Percentiles rank a stretch among this genome's conserved stretches.
These are phyloP conservation scores for Penicillium mononematosum DNA, from an alignment of 495 filamentous ascomycete species.

Conservation along the genomic window DNA sequence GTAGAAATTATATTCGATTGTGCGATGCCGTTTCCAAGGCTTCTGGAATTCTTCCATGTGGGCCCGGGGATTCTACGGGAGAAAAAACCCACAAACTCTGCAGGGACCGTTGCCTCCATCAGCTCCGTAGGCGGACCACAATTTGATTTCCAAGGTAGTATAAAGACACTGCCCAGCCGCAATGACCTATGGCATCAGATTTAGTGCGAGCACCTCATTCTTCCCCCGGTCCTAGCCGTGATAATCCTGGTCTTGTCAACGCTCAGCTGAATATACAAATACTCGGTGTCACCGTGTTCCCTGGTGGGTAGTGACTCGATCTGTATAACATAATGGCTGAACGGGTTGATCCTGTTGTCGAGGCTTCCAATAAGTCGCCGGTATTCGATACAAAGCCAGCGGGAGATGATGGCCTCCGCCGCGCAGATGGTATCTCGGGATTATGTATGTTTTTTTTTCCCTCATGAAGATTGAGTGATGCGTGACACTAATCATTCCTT, in stretches of 20 bases:
- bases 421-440: slow-evolving; percentile 37
- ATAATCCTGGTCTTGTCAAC: background rate
- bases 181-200: slow-evolving; percentile 36
- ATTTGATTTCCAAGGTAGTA: slow-evolving; percentile 14
- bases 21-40: background rate
- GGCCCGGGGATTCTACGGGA: background rate
- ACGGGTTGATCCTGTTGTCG: slow-evolving; percentile 9
- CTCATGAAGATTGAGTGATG: background rate
- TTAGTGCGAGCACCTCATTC: slow-evolving; percentile 40
- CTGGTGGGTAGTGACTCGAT: slow-evolving; percentile 1
- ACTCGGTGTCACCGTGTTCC: background rate
- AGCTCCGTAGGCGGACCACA: background rate
- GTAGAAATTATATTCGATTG: background rate
- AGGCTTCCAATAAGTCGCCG: slow-evolving; percentile 19
- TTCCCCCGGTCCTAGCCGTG: slow-evolving; percentile 22
- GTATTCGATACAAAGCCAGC: slow-evolving; percentile 24
- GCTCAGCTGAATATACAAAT: slow-evolving; percentile 8
- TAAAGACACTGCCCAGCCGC: slow-evolving; percentile 15
- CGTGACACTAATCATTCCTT: background rate
- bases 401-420: slow-evolving; percentile 26
- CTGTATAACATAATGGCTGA: slow-evolving; percentile 9
- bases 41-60: slow-evolving; percentile 8
- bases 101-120: background rate
- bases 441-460: slow-evolving; percentile 30
- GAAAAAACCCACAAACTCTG: background rate